phyloP scores from a whole-genome alignment of 2,329 filamentous ascomycete species.

The Pezicula rhizophila region DNA sequence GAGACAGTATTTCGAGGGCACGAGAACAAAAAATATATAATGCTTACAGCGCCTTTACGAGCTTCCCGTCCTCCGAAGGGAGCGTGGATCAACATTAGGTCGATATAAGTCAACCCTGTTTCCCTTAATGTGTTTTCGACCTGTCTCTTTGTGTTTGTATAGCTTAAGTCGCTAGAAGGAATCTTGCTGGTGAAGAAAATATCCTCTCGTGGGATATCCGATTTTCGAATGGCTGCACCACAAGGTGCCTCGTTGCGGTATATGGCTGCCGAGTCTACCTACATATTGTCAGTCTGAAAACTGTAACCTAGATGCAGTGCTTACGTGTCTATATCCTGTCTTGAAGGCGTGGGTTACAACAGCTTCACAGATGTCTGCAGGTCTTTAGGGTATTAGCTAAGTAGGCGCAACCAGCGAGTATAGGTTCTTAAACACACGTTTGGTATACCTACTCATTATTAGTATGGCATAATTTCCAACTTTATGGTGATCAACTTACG shows the following conservation, averaged over 20 bases:
- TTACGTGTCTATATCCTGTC: constrained; percentile 50
- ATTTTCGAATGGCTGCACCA: constrained; percentile 43
- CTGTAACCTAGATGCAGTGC: constrained; percentile 4
- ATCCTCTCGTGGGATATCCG: constrained; percentile 44
- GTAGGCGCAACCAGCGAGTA: constrained; percentile 4
- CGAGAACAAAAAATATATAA: no score
- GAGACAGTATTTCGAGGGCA: no score
- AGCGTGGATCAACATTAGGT: constrained; percentile 58
- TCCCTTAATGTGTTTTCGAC: constrained; percentile 58
- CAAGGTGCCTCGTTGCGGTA: constrained; percentile 54
- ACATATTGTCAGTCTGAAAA: constrained; percentile 3
- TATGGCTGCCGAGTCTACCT: constrained; percentile 51
- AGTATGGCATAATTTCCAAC: constrained; percentile 2
- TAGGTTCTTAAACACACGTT: constrained; percentile 25
- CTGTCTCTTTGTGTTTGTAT: constrained; percentile 57
- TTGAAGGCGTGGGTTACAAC: constrained; percentile 51
- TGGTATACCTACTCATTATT: constrained; percentile 31
- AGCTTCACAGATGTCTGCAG: constrained; percentile 48
- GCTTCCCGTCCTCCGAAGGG: constrained; percentile 51
- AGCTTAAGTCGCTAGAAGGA: constrained; percentile 45
- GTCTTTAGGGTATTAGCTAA: constrained; percentile 31
- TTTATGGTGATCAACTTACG: constrained; percentile 29
- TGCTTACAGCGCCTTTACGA: constrained; percentile 43
- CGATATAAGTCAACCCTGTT: constrained; percentile 55
- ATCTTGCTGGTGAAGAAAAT: constrained; percentile 61